Evolutionary conservation across 225 moss, liverwort and hornwort species (phyloP), one percentile per base, ranked within the genome.

Genomic region (Rhytidiadelphus loreus): DNA sequence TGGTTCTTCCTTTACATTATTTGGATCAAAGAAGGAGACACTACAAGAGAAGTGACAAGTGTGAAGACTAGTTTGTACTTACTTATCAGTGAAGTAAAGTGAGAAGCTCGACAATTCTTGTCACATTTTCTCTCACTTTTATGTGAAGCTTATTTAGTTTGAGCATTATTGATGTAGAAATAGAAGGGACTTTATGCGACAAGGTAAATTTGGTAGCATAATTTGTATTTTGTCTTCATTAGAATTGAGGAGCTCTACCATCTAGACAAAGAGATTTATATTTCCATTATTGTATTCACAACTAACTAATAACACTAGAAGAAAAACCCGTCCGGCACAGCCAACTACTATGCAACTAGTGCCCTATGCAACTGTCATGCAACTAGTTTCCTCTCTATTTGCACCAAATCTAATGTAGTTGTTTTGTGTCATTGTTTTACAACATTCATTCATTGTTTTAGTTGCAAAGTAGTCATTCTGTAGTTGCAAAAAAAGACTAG

Each of bases 1-100:
- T 41, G 8, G 8, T 70, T 26, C 25, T 69, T 7, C 1, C 22
- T 1, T 23, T n/a, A 22, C 7, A n/a, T 21, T 66, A 3, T 62
- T 1, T 63, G 5, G 63, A 1, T 63, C 4, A 16, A 18, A 23
- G 5, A n/a, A 68, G 0, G 7, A 1, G n/a, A 23, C n/a, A 10
- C 19, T 1, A n/a, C 0, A 2, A 12, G 4, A 68, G 6, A 25
- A 8, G 9, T 23, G 18, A 23, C 7, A 69, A 23, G 23, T 13
- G 7, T 39, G 7, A 39, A 39, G 68, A 39, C 4, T 69, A 0
- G 2, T 39, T 39, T 0, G 9, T 8, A 41, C 8, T 69, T 23
- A 72, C 28, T 17, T 29, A 15, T 71, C 3, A 41, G 0, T 28
- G 6, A 72, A 70, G 15, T 71, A 16, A 46, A 73, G 18, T 18